Percentiles rank a stretch among this genome's conserved stretches.
Conservation (phyloP, 2,329 filamentous ascomycete species). For the Xylaria sp. region DNA sequence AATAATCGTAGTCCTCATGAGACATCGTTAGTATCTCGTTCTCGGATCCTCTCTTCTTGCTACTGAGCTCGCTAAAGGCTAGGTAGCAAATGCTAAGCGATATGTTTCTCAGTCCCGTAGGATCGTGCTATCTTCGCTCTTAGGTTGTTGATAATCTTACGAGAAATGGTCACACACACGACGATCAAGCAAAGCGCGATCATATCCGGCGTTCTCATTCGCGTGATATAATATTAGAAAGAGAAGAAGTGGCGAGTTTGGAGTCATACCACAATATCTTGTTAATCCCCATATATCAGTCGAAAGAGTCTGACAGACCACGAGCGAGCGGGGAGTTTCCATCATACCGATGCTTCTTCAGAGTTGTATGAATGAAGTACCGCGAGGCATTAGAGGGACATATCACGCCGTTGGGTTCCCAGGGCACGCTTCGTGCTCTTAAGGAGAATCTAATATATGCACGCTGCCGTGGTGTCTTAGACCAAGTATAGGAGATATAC, state of each 20-base stretch:
- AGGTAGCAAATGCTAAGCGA: too few species aligned
- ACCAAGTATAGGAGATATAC: background rate
- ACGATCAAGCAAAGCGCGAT: background rate
- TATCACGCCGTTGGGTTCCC: background rate
- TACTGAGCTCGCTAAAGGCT: background rate
- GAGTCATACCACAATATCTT: background rate
- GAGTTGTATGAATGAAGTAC: background rate
- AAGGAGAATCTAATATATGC: background rate
- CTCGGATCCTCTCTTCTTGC: background rate
- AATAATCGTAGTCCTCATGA: background rate
- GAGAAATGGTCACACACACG: background rate
- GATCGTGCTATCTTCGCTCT: background rate
- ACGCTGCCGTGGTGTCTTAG: slow-evolving; percentile 5
- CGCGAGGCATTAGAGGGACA: background rate
- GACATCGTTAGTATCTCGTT: background rate
- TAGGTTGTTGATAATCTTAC: background rate
- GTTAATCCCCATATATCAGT: background rate
- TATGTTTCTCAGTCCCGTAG: background rate
- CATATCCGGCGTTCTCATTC: background rate
- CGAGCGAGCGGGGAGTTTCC: background rate
- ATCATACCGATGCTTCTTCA: background rate
- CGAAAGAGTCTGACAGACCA: background rate
- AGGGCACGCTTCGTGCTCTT: too few species aligned
- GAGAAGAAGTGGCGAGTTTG: background rate
- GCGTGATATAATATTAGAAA: background rate